phyloP scores from a whole-genome alignment of 73 alveolate species.

The Paramecium pentaurelia region DNA sequence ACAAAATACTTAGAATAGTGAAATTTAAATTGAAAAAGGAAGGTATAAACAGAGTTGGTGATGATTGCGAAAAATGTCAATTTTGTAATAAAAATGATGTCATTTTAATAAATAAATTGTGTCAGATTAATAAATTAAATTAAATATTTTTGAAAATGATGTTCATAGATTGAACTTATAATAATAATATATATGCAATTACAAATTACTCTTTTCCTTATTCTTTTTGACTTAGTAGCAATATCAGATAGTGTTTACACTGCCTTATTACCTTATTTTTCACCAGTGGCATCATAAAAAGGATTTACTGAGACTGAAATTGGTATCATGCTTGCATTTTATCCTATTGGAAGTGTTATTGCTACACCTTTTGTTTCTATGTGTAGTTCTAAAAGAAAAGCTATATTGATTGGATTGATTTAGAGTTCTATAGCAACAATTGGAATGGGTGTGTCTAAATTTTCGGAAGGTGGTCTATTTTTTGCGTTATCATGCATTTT shows the following conservation, averaged over 20 bases:
- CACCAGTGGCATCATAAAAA: background rate
- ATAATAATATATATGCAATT: background rate
- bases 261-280: background rate
- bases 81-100: background rate
- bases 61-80: background rate
- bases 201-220: background rate
- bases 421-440: background rate
- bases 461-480: background rate
- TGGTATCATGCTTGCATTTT: constrained; percentile 21
- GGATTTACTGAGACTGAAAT: constrained; percentile 9
- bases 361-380: background rate
- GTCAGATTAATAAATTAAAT: background rate
- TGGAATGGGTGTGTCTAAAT: background rate
- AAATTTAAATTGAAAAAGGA: background rate
- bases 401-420: background rate
- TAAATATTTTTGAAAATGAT: background rate
- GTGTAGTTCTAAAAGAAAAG: background rate
- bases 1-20: background rate
- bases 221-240: background rate
- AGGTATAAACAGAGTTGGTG: background rate
- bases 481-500: background rate
- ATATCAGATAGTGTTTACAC: constrained; percentile 8
- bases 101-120: background rate
- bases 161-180: background rate
- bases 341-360: background rate